Conservation (phyloP, 1,284 basidiomycete species). For the Xanthoconium separans region DNA sequence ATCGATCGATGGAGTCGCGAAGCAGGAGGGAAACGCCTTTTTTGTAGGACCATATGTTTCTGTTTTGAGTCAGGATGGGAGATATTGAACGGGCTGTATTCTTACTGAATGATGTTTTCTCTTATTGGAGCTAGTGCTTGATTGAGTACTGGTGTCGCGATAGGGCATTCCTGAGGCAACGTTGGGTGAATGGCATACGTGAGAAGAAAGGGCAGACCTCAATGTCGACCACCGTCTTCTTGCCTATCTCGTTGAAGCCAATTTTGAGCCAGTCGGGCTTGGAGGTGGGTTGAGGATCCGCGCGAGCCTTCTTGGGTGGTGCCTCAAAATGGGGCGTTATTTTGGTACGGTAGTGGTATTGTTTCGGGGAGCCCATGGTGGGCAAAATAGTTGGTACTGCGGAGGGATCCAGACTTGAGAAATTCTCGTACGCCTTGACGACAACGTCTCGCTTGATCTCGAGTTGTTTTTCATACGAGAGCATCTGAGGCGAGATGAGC, state of each 20-base stretch:
- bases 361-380: slow-evolving; percentile 84
- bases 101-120: slow-evolving; percentile 69
- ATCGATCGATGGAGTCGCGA: slow-evolving; percentile 74
- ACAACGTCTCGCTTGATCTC: slow-evolving; percentile 86
- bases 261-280: slow-evolving; percentile 74
- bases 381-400: slow-evolving; percentile 68
- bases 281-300: slow-evolving; percentile 30
- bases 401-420: slow-evolving; percentile 63
- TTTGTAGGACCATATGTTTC: slow-evolving; percentile 81
- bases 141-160: slow-evolving; percentile 85
- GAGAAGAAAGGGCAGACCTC: slow-evolving; percentile 57
- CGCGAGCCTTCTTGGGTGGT: slow-evolving; percentile 56
- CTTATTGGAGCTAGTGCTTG: slow-evolving; percentile 63
- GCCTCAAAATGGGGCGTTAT: slow-evolving; percentile 96
- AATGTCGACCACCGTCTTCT: slow-evolving; percentile 84
- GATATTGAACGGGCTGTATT: not conserved
- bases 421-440: slow-evolving; percentile 82
- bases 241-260: slow-evolving; percentile 87
- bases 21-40: slow-evolving; percentile 90
- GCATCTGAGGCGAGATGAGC: slow-evolving; percentile 55
- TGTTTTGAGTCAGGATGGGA: slow-evolving; percentile 33
- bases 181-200: not conserved
- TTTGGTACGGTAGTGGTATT: slow-evolving; percentile 95
- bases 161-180: slow-evolving; percentile 78
- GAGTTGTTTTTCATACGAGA: slow-evolving; percentile 87